Evolutionary conservation across 1,284 basidiomycete genomes (phyloP).

Genomic region (Cryptococcus sp.): DNA sequence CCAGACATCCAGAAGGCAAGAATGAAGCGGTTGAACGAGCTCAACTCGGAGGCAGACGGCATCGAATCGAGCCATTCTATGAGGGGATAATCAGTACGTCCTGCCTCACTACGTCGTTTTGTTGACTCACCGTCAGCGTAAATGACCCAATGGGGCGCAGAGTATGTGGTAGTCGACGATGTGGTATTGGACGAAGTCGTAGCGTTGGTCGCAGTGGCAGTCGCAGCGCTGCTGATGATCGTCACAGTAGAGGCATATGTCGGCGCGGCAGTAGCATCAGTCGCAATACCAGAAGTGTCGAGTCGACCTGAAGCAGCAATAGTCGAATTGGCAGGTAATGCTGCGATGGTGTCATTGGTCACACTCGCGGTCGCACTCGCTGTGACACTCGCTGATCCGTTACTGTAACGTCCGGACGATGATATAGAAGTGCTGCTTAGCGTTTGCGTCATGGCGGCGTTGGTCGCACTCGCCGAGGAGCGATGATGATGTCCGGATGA

Average conservation of each 20-base stretch:
- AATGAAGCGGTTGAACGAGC: slow-evolving; percentile 53
- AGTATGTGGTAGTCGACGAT: slow-evolving; percentile 3
- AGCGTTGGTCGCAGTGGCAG: slow-evolving; percentile 6
- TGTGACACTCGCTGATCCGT: not conserved
- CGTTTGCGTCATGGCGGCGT: not conserved
- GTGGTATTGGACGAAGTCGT: slow-evolving; percentile 4
- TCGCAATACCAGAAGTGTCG: slow-evolving; percentile 5
- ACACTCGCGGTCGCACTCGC: not conserved
- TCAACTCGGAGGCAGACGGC: slow-evolving; percentile 37
- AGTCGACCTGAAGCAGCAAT: too few species aligned
- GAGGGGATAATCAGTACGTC: slow-evolving; percentile 7
- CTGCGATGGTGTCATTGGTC: slow-evolving; percentile 2
- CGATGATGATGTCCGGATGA: too few species aligned
- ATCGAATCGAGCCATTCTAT: slow-evolving; percentile 32
- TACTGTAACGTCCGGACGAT: too few species aligned
- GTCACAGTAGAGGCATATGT: slow-evolving; percentile 8
- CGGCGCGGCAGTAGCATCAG: not conserved
- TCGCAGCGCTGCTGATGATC: not conserved
- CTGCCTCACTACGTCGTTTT: not conserved
- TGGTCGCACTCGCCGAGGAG: not conserved
- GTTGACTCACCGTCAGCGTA: slow-evolving; percentile 42
- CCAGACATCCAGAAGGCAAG: slow-evolving; percentile 56
- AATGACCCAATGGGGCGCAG: slow-evolving; percentile 47
- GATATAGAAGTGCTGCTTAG: too few species aligned
- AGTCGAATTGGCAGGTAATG: not conserved